Evolutionary conservation across 164 flowering plant genomes (phyloP), one percentile per base, ranked within the genome.

Genomic region (Sedum album): DNA sequence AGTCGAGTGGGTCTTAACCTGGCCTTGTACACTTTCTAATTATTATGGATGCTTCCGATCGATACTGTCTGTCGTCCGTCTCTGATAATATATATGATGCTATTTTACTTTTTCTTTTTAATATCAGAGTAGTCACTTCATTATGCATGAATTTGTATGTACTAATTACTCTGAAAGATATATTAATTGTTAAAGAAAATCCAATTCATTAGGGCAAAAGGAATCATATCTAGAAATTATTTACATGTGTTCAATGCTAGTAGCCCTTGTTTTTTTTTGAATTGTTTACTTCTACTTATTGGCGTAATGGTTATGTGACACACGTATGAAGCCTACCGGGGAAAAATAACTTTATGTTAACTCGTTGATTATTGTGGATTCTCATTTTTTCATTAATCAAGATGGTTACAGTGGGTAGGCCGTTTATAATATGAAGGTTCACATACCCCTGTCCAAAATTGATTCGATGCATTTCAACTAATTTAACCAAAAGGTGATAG

Each of bases 31-130:
- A 4, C 62, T 57, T 57, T 57, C 15, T 44, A n/a, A n/a, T n/a
- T n/a, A n/a, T n/a, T n/a, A 44, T 44, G 18, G 48, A 44, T 44
- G 48, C 48, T 44, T 44, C 17, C 20, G 62, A 57, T 57, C 33
- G 62, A 57, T 57, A 28, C 62, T 57, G 33, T 30, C 62, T 57
- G 62, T 57, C 62, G 60, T 53, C 62, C 62, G 28, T 25, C 62
- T 28, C 33, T 57, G 62, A 57, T 28, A 57, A 4, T 57, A 57
- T 28, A 57, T 57, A 57, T 57, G 62, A 57, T 57, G 62, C 62
- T 17, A 30, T 28, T 51, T 57, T 23, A 53, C 60, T 53, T 53
- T 53, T 53, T 9, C 30, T 53, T 53, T n/a, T 18, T 53, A 21
- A 53, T 23, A 53, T 53, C 57, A 53, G 28, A 53, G 60, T 23